These are phyloP conservation scores for Calonectria pteridis DNA, from an alignment of 2,329 filamentous ascomycete species.

Conservation along the genomic window DNA sequence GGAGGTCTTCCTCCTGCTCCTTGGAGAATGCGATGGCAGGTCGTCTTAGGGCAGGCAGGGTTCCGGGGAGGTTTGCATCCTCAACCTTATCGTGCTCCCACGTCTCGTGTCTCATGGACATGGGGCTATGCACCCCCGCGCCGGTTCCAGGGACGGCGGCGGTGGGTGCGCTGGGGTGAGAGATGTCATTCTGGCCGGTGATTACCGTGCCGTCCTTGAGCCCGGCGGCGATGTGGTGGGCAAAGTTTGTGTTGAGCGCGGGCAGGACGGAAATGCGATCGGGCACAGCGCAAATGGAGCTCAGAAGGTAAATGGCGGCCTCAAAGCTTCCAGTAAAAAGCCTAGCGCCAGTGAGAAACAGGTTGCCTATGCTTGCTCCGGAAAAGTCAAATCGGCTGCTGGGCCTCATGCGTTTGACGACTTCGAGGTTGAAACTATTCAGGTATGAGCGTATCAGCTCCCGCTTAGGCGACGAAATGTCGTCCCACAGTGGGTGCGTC, in stretches of 20 bases:
- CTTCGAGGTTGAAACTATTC: conserved; percentile 82
- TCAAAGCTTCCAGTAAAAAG: conserved; percentile 95
- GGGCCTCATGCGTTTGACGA: conserved; percentile 80
- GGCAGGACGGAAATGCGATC: conserved; percentile 83
- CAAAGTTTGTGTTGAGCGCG: conserved; percentile 94
- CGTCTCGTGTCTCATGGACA: conserved; percentile 57
- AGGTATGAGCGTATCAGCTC: conserved; percentile 84
- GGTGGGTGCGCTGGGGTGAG: conserved; percentile 80
- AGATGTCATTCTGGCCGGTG: conserved; percentile 93
- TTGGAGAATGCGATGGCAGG: conserved; percentile 89
- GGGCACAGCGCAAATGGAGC: conserved; percentile 87
- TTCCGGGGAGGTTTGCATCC: conserved; percentile 85
- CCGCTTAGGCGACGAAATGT: conserved; percentile 77
- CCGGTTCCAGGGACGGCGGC: conserved; percentile 49
- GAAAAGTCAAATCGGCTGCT: conserved; percentile 83
- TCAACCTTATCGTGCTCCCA: conserved; percentile 75
- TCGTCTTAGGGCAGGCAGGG: conserved; percentile 81
- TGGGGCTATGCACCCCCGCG: conserved; percentile 46
- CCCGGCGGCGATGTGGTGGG: conserved; percentile 91
- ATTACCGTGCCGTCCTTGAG: conserved; percentile 82
- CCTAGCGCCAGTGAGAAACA: conserved; percentile 86
- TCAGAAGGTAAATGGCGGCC: conserved; percentile 89
- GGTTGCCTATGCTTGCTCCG: conserved; percentile 80
- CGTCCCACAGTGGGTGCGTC: conserved; percentile 80
- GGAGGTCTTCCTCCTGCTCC: conserved; percentile 78